phyloP scores from a whole-genome alignment of 441 rosid genomes.

The Eruca vesicaria region DNA sequence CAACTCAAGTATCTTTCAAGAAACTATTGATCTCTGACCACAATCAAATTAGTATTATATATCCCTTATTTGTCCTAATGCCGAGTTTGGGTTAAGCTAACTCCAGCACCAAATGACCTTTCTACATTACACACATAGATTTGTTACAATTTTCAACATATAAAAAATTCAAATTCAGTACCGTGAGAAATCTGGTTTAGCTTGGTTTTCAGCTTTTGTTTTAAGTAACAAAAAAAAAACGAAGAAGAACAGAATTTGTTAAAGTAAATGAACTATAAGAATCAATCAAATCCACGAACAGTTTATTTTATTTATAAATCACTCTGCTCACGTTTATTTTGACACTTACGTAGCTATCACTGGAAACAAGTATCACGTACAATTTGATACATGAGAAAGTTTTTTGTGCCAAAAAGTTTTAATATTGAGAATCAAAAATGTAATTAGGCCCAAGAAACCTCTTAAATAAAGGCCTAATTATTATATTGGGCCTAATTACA shows the following conservation, averaged over 20 bases:
- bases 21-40: not conserved
- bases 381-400: too few species aligned
- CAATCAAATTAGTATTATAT: not conserved
- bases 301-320: too few species aligned
- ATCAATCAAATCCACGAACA: too few species aligned
- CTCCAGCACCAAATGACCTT: not conserved
- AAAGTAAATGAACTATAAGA: too few species aligned
- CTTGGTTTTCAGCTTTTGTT: not conserved
- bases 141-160: not conserved
- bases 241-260: too few species aligned
- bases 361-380: too few species aligned
- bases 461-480: not conserved
- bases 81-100: not conserved
- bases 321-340: too few species aligned
- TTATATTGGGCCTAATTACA: not conserved
- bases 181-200: not conserved
- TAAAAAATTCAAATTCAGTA: not conserved
- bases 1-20: not conserved
- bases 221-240: too few species aligned
- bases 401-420: too few species aligned
- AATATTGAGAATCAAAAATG: not conserved
- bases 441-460: not conserved
- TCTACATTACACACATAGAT: not conserved
- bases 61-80: not conserved
- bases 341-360: too few species aligned